phyloP scores from a whole-genome alignment of 2,329 filamentous ascomycete genomes.

The Colletotrichum sp. region DNA sequence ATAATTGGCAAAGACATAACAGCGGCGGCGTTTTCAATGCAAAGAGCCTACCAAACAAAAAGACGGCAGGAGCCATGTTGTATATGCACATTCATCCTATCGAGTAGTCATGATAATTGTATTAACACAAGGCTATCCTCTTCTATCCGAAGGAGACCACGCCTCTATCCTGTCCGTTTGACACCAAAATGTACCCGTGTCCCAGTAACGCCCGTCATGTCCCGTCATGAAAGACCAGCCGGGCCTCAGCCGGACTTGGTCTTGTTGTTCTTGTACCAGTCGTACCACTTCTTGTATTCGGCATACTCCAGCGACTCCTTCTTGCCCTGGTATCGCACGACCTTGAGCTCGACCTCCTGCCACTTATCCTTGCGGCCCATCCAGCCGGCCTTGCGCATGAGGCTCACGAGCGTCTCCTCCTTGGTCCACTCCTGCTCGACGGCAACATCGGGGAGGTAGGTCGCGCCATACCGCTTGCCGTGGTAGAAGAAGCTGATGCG shows the following conservation, averaged over 20 bases:
- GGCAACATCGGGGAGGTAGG: conserved; percentile 92
- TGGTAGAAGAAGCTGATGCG: conserved; percentile 83
- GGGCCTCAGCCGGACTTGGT: conserved; percentile 5
- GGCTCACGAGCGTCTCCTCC: conserved; percentile 86
- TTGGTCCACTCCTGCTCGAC: conserved; percentile 94
- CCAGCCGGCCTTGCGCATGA: conserved; percentile 97
- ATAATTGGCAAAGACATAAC: neutral
- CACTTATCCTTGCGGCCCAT: conserved; percentile 79
- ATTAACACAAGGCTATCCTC: conserved; percentile 7
- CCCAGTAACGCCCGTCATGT: conserved; percentile 1
- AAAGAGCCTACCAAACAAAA: neutral
- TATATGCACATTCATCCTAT: neutral
- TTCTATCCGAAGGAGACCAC: neutral
- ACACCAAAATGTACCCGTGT: neutral
- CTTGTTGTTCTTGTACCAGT: conserved; percentile 63
- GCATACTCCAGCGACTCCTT: conserved; percentile 73
- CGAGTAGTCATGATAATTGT: neutral
- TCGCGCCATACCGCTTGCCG: conserved; percentile 78
- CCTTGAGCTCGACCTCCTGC: conserved; percentile 78
- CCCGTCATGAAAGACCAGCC: neutral
- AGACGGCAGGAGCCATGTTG: neutral
- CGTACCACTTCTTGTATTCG: conserved; percentile 81
- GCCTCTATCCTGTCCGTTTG: neutral
- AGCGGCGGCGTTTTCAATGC: neutral
- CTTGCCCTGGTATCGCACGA: conserved; percentile 86